phyloP scores from a whole-genome alignment of 352 stramenopile genomes.

The Elongisporangium undulatum region DNA sequence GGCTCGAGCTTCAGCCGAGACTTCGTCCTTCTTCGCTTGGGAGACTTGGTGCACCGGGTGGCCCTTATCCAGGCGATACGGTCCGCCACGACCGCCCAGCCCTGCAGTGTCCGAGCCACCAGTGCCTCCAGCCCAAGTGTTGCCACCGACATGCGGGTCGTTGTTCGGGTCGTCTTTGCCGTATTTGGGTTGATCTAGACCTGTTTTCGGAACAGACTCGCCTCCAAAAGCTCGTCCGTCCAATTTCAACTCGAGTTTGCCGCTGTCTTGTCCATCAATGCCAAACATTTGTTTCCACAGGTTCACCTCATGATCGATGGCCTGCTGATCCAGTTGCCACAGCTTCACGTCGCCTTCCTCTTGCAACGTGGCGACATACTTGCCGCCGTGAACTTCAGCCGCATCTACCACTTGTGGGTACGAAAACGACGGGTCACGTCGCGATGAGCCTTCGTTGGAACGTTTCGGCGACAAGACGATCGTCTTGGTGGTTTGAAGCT shows the following conservation, averaged over 20 bases:
- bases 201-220: slow-evolving; percentile 63
- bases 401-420: slow-evolving; percentile 35
- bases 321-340: slow-evolving; percentile 54
- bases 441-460: not conserved
- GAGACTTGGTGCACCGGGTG: slow-evolving; percentile 94
- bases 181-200: slow-evolving; percentile 83
- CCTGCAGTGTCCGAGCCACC: slow-evolving; percentile 91
- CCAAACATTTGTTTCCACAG: slow-evolving; percentile 74
- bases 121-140: slow-evolving; percentile 92
- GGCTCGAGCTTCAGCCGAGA: slow-evolving; percentile 76
- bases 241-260: slow-evolving; percentile 40
- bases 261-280: slow-evolving; percentile 10
- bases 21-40: slow-evolving; percentile 91
- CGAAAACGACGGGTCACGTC: not conserved
- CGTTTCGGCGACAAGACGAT: slow-evolving; percentile 22
- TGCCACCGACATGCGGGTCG: slow-evolving; percentile 92
- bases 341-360: slow-evolving; percentile 45
- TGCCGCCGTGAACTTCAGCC: slow-evolving; percentile 22
- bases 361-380: slow-evolving; percentile 51
- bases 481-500: slow-evolving; percentile 27
- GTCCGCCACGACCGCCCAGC: slow-evolving; percentile 92
- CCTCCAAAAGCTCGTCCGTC: slow-evolving; percentile 27
- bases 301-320: slow-evolving; percentile 37
- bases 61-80: slow-evolving; percentile 93
- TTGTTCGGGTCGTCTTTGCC: slow-evolving; percentile 94